phyloP scores from a whole-genome alignment of 129 eudicot species.

The Lactuca saligna region DNA sequence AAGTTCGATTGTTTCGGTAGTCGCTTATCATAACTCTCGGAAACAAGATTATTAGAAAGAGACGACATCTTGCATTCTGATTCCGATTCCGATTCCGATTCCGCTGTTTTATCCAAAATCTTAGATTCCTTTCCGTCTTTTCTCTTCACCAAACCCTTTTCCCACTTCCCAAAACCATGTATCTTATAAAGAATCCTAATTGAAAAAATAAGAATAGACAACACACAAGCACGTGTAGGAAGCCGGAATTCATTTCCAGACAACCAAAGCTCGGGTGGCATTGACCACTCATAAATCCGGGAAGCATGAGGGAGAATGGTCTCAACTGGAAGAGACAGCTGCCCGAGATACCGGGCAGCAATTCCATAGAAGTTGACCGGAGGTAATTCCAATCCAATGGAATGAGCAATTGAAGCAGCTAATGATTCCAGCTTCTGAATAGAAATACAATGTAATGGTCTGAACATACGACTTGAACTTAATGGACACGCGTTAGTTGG shows the following conservation, averaged over 20 bases:
- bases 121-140: constrained; percentile 12
- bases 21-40: constrained; percentile 6
- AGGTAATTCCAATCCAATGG: constrained; percentile 62
- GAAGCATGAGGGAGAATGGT: too few relatives aligned
- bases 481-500: constrained; percentile 55
- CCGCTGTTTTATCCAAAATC: not conserved
- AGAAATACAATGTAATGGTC: constrained; percentile 50
- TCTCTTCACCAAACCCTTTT: constrained; percentile 35
- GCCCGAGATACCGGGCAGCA: constrained; percentile 66
- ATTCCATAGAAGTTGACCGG: constrained; percentile 74
- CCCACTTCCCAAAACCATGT: constrained; percentile 91
- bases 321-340: constrained; percentile 68
- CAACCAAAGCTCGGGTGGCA: too few relatives aligned
- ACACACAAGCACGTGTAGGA: too few relatives aligned
- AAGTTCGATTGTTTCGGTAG: constrained; percentile 5
- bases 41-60: not conserved
- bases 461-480: constrained; percentile 62
- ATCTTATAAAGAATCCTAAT: too few relatives aligned
- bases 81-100: not conserved
- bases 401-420: constrained; percentile 59
- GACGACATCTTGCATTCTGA: not conserved
- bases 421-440: constrained; percentile 60
- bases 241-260: too few relatives aligned
- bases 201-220: too few relatives aligned
- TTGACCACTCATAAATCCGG: too few relatives aligned